Evolutionary conservation across 129 eudicot species (phyloP).

Genomic region (Flaveria trinervia): DNA sequence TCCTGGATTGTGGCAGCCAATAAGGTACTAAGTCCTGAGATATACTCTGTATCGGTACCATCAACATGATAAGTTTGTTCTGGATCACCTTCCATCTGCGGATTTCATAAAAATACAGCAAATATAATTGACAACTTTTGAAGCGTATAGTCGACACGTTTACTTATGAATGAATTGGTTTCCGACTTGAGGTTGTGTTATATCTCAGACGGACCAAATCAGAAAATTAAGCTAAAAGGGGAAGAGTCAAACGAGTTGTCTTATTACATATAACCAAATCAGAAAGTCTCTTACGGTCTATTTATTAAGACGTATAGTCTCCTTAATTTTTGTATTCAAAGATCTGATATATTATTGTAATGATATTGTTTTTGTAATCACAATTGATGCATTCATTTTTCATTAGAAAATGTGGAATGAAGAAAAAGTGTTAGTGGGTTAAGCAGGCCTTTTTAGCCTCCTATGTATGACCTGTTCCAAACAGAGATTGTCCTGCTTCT

Average conservation of each 20-base stretch:
- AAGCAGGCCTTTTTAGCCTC: not conserved
- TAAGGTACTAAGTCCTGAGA: slow-evolving; percentile 71
- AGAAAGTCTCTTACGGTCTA: not conserved
- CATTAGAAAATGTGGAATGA: not conserved
- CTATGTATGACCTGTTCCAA: not conserved
- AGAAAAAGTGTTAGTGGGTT: not conserved
- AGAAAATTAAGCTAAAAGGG: not conserved
- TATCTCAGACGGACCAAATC: not conserved
- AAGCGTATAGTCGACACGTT: not conserved
- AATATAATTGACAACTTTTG: not conserved
- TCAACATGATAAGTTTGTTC: slow-evolving; percentile 40
- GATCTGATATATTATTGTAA: not conserved
- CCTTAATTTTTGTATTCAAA: not conserved
- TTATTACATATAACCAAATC: no score
- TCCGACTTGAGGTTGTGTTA: not conserved
- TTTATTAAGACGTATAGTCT: not conserved
- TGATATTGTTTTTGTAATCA: not conserved
- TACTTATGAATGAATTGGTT: not conserved
- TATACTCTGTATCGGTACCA: slow-evolving; percentile 58
- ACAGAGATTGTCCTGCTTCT: not conserved
- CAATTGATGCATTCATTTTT: not conserved
- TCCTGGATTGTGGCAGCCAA: slow-evolving; percentile 89
- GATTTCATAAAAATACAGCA: slow-evolving; percentile 19
- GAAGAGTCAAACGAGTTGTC: not conserved
- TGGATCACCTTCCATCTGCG: slow-evolving; percentile 59